phyloP scores from a whole-genome alignment of 2,329 filamentous ascomycete genomes.

The Penicillium sp. region DNA sequence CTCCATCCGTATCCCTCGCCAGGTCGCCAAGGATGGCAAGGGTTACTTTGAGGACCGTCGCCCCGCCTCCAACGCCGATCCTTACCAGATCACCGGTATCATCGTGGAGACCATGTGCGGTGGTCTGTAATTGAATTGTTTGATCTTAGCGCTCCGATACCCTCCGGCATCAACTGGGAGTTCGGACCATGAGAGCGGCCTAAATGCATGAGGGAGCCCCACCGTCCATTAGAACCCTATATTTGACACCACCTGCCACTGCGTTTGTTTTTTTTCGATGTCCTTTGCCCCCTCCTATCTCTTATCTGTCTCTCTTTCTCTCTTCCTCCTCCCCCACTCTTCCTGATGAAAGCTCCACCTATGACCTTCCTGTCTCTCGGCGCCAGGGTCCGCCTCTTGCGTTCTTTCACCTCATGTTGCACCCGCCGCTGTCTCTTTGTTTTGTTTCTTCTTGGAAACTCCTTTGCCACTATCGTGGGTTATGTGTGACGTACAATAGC shows the following conservation, averaged over 20 bases:
- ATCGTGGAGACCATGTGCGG: constrained; percentile 63
- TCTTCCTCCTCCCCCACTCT: background rate
- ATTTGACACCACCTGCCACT: constrained; percentile 4
- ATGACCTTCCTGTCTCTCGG: constrained; percentile 15
- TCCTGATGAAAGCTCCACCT: constrained; percentile 7
- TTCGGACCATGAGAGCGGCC: constrained; percentile 32
- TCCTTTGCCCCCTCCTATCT: constrained; percentile 6
- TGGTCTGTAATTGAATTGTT: constrained; percentile 33
- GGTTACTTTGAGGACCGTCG: constrained; percentile 89
- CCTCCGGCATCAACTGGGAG: constrained; percentile 35
- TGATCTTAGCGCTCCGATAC: constrained; percentile 37
- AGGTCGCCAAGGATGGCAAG: constrained; percentile 77
- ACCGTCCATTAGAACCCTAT: constrained; percentile 22
- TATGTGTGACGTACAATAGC: constrained; percentile 27
- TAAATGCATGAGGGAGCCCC: constrained; percentile 28
- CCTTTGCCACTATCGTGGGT: constrained; percentile 14
- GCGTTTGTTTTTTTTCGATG: constrained; percentile 13
- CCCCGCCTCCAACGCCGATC: constrained; percentile 79
- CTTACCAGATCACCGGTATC: constrained; percentile 77
- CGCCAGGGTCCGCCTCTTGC: constrained; percentile 20
- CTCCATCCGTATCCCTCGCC: constrained; percentile 85
- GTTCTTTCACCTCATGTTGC: constrained; percentile 20
- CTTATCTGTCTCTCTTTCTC: too few relatives aligned
- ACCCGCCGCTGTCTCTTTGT: constrained; percentile 17
- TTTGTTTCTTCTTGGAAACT: constrained; percentile 15